Base-by-base conservation (phyloP, 371 early-diverging fungal genomes). In the Umbelopsis sp. region DNA sequence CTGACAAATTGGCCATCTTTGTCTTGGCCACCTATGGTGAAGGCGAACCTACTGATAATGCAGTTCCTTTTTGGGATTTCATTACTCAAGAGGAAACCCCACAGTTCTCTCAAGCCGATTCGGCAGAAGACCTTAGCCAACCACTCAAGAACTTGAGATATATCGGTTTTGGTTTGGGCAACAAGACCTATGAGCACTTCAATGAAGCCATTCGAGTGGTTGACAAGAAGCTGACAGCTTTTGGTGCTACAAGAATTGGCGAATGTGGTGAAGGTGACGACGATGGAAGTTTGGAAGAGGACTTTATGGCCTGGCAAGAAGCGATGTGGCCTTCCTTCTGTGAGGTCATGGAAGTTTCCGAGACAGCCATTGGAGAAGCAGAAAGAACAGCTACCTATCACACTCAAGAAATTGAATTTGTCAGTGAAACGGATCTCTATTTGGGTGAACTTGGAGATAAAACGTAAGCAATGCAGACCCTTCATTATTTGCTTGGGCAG, bases 101-200 rank as follows among this genome's bases (percentile, higher is more conserved):
- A 32, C 87, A 89, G 65, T 93, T 93, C 73, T 87, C 88, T 3
- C 63, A 77, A 57, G 67, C 74, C 64, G 86, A 80, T 14, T 85
- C 84, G n/a, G 72, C 72, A 16, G 87, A 84, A 7, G 82, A 76
- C 25, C 82, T 76, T 20, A 82, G 78, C 10, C 76, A 81, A 68
- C 88, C 91, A 11, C 80, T 95, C 35, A 65, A 72, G 11, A 87
- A 87, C 67, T 65, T 97, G 63, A 76, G 81, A 41, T 97, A 90
- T 72, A 81, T 94, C 32, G 76, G 93, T 41, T 98, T 99, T 86
- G 98, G 95, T n/a, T 87, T 99, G 32, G 99, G 99, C 62, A 99
- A 97, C 89, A 94, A 89, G 73, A 98, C 99, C 8, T 99, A 99
- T 80, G 98, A 98, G 76, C 93, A 95, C 73, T 98, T 92, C 78